Evolutionary conservation across 129 eudicot genomes (phyloP).

Genomic region (Calendula officinalis): DNA sequence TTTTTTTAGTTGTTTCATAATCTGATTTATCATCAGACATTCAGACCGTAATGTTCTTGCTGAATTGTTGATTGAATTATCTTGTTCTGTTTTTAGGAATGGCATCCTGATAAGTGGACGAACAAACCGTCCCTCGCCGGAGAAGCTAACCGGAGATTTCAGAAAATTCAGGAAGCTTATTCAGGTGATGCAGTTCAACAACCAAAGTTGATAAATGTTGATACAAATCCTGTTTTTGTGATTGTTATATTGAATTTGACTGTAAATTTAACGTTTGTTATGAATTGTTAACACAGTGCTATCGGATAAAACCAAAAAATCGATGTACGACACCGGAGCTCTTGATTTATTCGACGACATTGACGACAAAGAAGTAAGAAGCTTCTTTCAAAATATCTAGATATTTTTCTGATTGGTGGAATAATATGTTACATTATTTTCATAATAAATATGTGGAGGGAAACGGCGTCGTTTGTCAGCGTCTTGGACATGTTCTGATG

Average conservation of each 20-base stretch:
- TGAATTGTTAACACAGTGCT: constrained; percentile 41
- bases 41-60: background rate
- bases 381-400: constrained; percentile 36
- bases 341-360: constrained; percentile 60
- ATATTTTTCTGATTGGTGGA: constrained; percentile 26
- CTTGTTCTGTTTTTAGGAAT: constrained; percentile 45
- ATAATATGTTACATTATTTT: background rate
- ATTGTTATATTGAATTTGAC: background rate
- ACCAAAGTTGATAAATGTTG: background rate
- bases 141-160: constrained; percentile 73
- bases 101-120: constrained; percentile 92
- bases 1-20: no score
- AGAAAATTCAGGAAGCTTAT: constrained; percentile 87
- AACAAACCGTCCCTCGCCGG: constrained; percentile 63
- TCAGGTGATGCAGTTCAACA: constrained; percentile 43
- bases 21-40: no score
- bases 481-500: background rate
- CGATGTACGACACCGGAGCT: constrained; percentile 89
- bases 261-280: constrained; percentile 7
- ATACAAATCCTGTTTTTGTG: background rate
- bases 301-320: constrained; percentile 65
- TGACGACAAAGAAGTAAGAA: constrained; percentile 66
- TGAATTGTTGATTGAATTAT: no score
- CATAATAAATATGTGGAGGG: background rate
- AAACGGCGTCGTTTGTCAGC: constrained; percentile 9